These are phyloP conservation scores for Aureobasidium zeae DNA, from an alignment of 2,329 filamentous ascomycete species.

Conservation along the genomic window DNA sequence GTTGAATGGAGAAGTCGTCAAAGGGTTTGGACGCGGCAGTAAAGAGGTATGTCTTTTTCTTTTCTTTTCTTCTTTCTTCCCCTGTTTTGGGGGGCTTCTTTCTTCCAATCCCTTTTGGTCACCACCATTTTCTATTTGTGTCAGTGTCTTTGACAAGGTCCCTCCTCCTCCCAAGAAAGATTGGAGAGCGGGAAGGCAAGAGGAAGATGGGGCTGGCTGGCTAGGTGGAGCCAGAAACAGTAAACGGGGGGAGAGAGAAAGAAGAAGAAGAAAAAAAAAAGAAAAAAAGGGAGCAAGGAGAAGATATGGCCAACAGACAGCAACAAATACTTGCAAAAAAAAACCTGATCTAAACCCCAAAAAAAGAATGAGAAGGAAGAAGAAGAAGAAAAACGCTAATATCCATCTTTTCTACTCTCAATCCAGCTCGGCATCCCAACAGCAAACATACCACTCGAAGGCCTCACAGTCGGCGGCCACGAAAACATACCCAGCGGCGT, in stretches of 20 bases:
- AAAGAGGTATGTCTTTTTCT: constrained; percentile 56
- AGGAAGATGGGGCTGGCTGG: too few relatives aligned
- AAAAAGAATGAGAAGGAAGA: background rate
- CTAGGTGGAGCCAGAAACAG: too few relatives aligned
- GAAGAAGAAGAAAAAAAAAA: background rate
- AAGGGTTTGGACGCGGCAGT: constrained; percentile 86
- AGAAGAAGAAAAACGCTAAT: background rate
- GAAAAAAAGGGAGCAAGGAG: too few relatives aligned
- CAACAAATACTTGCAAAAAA: too few relatives aligned
- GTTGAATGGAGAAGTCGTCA: constrained; percentile 79
- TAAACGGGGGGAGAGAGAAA: too few relatives aligned
- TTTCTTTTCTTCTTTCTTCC: background rate
- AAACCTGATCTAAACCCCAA: too few relatives aligned
- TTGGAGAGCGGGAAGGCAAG: too few relatives aligned
- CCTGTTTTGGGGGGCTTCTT: background rate
- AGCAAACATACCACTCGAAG: constrained; percentile 67
- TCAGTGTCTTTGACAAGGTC: too few relatives aligned
- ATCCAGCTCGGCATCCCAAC: constrained; percentile 84
- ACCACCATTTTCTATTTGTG: too few relatives aligned
- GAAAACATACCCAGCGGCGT: constrained; percentile 63
- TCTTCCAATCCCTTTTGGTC: too few relatives aligned
- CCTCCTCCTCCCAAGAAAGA: too few relatives aligned
- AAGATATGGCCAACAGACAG: too few relatives aligned
- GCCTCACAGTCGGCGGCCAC: constrained; percentile 60
- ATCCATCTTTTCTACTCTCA: background rate